Base-by-base conservation (phyloP, 768 basidiomycete species). In the Termitomyces sp. region DNA sequence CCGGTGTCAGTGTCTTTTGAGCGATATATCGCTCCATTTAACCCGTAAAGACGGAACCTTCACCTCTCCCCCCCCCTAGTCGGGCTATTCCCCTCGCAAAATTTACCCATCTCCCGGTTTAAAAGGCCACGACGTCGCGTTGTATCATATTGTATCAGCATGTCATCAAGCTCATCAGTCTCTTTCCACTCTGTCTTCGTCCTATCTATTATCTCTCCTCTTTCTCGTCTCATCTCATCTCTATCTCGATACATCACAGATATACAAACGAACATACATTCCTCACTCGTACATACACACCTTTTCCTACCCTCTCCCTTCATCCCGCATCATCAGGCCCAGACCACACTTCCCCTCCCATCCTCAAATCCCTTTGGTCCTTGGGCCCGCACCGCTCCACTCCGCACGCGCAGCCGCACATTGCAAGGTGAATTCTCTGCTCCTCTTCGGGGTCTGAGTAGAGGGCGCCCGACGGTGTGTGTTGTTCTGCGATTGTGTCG, bases 371-470 rank as follows among this genome's bases (percentile, higher is more conserved):
- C 23, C 23, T 23, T 23, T 23, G 23, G 23, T 23, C 48, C 0
- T 14, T 20, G 35, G 35, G 26, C 41, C 13, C 36, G 23, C 38
- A 10, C 51, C 50, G n/a, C 58, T 48, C 43, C 49, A 36, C n/a
- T 33, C 18, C 32, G 5, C 60, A 30, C 43, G 35, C 44, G 49
- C 50, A 47, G 7, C 55, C 32, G 60, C 55, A 57, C 55, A 32
- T 26, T 12, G 18, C 55, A 28, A 48, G 54, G 62, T 57, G 62
- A 66, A 66, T 66, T 59, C 62, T 66, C 62, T 66, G 64, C 64
- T 66, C 64, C 64, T 58, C 62, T 66, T 61, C 62, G 62, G 64
- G 64, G 64, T 66, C 48, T 62, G 56, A 54, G 53, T 54, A 54
- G 53, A 54, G 53, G 53, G 53, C 53, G 53, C 53, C 28, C 14